Base-by-base conservation (phyloP, 2,329 filamentous ascomycete species). In the Neofusicoccum umdonicola region DNA sequence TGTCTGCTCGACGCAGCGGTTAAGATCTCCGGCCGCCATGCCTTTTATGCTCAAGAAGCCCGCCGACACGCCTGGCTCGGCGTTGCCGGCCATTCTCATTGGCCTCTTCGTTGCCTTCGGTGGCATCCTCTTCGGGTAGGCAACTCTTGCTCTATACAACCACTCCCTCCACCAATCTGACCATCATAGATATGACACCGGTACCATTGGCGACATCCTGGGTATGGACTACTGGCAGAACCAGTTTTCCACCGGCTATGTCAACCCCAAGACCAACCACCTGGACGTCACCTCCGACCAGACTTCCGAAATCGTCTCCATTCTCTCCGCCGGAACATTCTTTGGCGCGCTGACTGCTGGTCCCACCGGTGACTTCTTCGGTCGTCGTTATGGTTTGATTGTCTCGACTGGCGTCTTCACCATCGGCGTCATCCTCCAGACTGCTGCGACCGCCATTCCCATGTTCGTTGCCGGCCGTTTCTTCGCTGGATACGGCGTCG, bases 271-370 rank as follows among this genome's bases (percentile, higher is more conserved):
- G 19, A 89, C 66, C 77, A 78, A 56, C 48, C 19, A 66, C 4
- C 66, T 52, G 3, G 74, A 76, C 66, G 69, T 77, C 58, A 74
- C 72, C 13, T 71, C 76, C n/a, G 60, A 61, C 3, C 84, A 94
- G 75, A 87, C 87, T 31, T 89, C 91, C 31, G 81, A 89, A 67
- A 90, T 93, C 65, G 91, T 95, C 58, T 90, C 91, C 15, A 94
- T 96, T 68, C 84, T 96, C 41, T 95, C 91, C 66, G 90, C 88
- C 42, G 92, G 92, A 57, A 95, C 91, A 31, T 88, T 91, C 70
- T 79, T 92, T 64, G 92, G 92, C 62, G 85, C 92, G 39, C 81
- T 95, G 31, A 77, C 88, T 13, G 86, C 90, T 41, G 90, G 90
- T 5, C 90, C 88, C 1, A 74, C 85, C 5, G 91, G 87, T 56